phyloP scores from a whole-genome alignment of 2,329 filamentous ascomycete species.

The Aspergillus pseudoglaucus region DNA sequence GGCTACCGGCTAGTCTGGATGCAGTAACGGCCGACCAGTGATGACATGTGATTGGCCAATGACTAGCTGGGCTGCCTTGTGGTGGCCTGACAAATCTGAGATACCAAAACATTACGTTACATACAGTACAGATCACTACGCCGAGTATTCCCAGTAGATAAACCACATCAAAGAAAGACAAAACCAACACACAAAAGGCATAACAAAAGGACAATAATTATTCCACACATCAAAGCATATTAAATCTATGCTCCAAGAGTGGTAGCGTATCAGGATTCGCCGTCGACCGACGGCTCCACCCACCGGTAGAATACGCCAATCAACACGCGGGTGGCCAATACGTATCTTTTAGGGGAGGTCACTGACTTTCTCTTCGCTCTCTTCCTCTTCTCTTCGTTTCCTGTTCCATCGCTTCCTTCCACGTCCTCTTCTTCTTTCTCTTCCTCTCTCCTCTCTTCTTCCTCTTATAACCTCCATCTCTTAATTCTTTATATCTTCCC shows the following conservation, averaged over 20 bases:
- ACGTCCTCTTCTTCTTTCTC: conserved; percentile 11
- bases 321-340: conserved; percentile 2
- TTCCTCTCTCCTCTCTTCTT: conserved; percentile 9
- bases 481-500: conserved; percentile 7
- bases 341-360: neutral
- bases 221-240: neutral
- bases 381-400: conserved; percentile 1
- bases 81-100: neutral
- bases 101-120: neutral
- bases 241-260: too few species aligned
- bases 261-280: neutral
- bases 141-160: neutral
- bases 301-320: neutral
- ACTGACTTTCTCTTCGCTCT: conserved; percentile 1
- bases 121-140: neutral
- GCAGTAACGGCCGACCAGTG: conserved; percentile 4
- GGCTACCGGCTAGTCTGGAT: conserved; percentile 12
- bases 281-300: neutral
- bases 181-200: neutral
- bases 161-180: neutral
- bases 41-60: neutral
- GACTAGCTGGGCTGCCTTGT: neutral
- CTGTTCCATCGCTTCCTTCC: conserved; percentile 8
- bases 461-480: conserved; percentile 4
- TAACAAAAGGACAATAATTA: neutral